Evolutionary conservation across 2,329 filamentous ascomycete genomes (phyloP).

Genomic region (Colletotrichum ledebouriae): DNA sequence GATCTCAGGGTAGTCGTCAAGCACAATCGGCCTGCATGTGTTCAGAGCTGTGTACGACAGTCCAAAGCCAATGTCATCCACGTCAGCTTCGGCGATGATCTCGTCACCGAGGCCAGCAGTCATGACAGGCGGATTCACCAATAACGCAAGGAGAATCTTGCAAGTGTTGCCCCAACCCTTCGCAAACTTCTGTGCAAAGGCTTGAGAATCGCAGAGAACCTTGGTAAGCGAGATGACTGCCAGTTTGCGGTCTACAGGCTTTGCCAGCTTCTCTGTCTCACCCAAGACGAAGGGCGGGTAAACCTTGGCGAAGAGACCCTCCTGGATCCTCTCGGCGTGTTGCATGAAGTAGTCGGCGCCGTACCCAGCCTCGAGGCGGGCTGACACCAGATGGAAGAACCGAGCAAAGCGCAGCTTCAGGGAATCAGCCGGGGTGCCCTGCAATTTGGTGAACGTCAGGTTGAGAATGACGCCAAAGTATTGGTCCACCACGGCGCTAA

Average conservation of each 20-base stretch:
- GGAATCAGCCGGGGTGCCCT: slow-evolving; percentile 78
- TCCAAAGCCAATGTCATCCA: slow-evolving; percentile 95
- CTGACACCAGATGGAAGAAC: slow-evolving; percentile 94
- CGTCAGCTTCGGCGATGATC: slow-evolving; percentile 86
- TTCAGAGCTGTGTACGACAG: slow-evolving; percentile 94
- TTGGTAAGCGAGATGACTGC: slow-evolving; percentile 95
- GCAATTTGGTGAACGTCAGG: slow-evolving; percentile 82
- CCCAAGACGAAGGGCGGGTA: slow-evolving; percentile 91
- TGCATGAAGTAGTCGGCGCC: slow-evolving; percentile 93
- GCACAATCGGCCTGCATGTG: slow-evolving; percentile 81
- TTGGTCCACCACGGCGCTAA: slow-evolving; percentile 73
- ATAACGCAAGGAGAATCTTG: slow-evolving; percentile 87
- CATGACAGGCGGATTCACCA: slow-evolving; percentile 86
- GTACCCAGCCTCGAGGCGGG: slow-evolving; percentile 81
- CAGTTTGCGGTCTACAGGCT: slow-evolving; percentile 91
- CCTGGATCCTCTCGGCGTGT: slow-evolving; percentile 85
- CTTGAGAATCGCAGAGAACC: slow-evolving; percentile 86
- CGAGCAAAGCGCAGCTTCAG: slow-evolving; percentile 90
- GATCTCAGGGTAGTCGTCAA: slow-evolving; percentile 90
- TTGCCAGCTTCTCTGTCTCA: slow-evolving; percentile 87
- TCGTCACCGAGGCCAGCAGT: slow-evolving; percentile 77
- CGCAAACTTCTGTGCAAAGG: slow-evolving; percentile 84
- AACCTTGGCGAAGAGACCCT: slow-evolving; percentile 83
- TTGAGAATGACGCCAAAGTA: slow-evolving; percentile 87
- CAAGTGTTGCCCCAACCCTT: slow-evolving; percentile 95